Evolutionary conservation across 2,329 filamentous ascomycete species (phyloP).

Genomic region (Cordyceps sp.): DNA sequence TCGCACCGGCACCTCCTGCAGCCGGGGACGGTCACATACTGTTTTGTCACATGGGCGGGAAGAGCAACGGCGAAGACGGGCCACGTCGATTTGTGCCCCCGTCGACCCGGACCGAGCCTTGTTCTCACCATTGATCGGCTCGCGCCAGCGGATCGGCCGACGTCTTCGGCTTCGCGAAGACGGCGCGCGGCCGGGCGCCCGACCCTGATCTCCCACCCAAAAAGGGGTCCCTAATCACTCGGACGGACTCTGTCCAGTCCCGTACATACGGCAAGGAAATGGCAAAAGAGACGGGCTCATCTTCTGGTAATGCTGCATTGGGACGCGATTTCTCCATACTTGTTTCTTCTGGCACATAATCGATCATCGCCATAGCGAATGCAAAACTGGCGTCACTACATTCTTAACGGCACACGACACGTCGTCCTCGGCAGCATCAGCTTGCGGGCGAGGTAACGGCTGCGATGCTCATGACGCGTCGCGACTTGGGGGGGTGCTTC

Average conservation of each 20-base stretch:
- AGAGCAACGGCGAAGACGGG: too few species aligned
- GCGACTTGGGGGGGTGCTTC: too few species aligned
- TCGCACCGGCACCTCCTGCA: too few species aligned
- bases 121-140: too few species aligned
- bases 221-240: conserved; percentile 12
- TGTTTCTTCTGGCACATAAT: conserved; percentile 15
- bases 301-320: conserved; percentile 33
- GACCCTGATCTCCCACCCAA: not conserved
- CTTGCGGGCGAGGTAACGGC: not conserved
- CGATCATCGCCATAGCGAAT: conserved; percentile 6
- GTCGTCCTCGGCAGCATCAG: not conserved
- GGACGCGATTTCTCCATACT: conserved; percentile 14
- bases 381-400: conserved; percentile 1
- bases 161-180: too few species aligned
- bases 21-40: too few species aligned
- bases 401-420: conserved; percentile 1
- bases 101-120: too few species aligned
- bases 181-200: too few species aligned
- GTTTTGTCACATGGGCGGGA: too few species aligned
- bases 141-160: too few species aligned
- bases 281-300: conserved; percentile 12
- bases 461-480: too few species aligned
- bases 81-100: too few species aligned
- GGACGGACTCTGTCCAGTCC: conserved; percentile 11
- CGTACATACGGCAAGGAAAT: conserved; percentile 18